Evolutionary conservation across 2,329 filamentous ascomycete species (phyloP), one percentile per base, ranked within the genome.

Genomic region (Clarireedia hainanense): DNA sequence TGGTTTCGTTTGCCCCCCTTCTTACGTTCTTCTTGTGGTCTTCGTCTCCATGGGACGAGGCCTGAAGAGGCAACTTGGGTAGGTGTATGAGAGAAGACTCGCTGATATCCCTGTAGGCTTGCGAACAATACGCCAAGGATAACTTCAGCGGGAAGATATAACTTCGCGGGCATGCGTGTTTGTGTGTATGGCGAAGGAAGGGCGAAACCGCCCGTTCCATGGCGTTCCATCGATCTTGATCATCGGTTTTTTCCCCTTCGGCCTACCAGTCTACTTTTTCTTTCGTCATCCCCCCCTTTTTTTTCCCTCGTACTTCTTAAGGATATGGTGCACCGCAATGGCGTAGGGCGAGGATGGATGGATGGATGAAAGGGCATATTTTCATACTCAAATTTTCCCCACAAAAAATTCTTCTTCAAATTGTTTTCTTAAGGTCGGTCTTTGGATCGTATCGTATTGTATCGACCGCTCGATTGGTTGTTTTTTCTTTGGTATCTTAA

Each of bases 51-150:
- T 17, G 39, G 14, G 10, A 20, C 17, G 20, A 20, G 15, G 37
- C 5, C 3, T 37, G 36, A 20, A 10, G 37, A 40, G 12, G 37
- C 5, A 10, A 14, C 12, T 15, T 40, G 5, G 37, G 5, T 42
- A 15, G 14, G 39, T 42, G 15, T 12, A 34, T 34, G 3, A 34
- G 30, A 34, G 30, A 34, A 34, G 30, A 34, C 30, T 14, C 10
- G 30, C 30, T 34, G 30, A 34, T 34, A 34, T 34, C 50, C 43
- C 20, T 40, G 54, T 62, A 90, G 87, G 87, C 87, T 50, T 91
- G 87, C 74, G 87, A 91, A 69, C 91, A 96, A 73, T 96, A 96
- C 71, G 92, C 92, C 57, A 96, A 96, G 73, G 92, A 97, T 72
- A 89, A 97, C 73, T 95, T 95, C 67, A 59, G 53, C 26, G 64